These are phyloP conservation scores for Aspergillus bombycis DNA, from an alignment of 2,329 filamentous ascomycete genomes.

Conservation along the genomic window DNA sequence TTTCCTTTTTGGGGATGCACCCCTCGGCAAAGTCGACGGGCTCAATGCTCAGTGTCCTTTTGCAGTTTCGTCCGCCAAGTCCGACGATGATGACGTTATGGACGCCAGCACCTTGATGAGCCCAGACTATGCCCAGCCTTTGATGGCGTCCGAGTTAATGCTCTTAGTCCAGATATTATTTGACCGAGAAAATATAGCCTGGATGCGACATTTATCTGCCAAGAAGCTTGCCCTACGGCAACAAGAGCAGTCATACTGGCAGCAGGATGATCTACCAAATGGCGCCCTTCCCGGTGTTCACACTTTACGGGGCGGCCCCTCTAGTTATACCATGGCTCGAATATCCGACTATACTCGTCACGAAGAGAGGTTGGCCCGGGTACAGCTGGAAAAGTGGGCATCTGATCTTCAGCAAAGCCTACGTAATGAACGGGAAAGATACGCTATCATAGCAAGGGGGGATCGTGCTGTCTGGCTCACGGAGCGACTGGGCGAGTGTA, in stretches of 20 bases:
- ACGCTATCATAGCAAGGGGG: conserved; percentile 63
- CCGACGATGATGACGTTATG: conserved; percentile 78
- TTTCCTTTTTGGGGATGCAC: conserved; percentile 65
- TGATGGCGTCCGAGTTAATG: conserved; percentile 73
- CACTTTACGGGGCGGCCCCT: conserved; percentile 32
- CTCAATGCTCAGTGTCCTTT: conserved; percentile 58
- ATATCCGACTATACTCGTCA: conserved; percentile 62
- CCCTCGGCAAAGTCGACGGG: conserved; percentile 26
- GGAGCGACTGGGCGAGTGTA: conserved; percentile 67
- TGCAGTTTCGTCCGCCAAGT: conserved; percentile 74
- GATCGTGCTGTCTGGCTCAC: conserved; percentile 72
- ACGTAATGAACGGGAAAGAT: conserved; percentile 71
- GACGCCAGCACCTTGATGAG: conserved; percentile 94
- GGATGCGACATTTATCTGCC: conserved; percentile 79
- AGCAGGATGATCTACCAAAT: conserved; percentile 1
- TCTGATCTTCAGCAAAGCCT: conserved; percentile 77
- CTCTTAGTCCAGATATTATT: conserved; percentile 74
- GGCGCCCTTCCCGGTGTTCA: conserved; percentile 34
- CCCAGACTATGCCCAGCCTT: conserved; percentile 81
- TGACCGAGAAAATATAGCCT: conserved; percentile 74
- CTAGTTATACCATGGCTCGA: conserved; percentile 63
- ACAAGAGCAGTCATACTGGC: conserved; percentile 32
- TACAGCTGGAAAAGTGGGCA: conserved; percentile 82
- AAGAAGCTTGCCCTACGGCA: conserved; percentile 80
- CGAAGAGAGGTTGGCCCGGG: conserved; percentile 65